Percentiles rank a stretch among this genome's conserved stretches.
Evolutionary conservation across 768 basidiomycete genomes (phyloP).

Genomic region (Amanita molliuscula): DNA sequence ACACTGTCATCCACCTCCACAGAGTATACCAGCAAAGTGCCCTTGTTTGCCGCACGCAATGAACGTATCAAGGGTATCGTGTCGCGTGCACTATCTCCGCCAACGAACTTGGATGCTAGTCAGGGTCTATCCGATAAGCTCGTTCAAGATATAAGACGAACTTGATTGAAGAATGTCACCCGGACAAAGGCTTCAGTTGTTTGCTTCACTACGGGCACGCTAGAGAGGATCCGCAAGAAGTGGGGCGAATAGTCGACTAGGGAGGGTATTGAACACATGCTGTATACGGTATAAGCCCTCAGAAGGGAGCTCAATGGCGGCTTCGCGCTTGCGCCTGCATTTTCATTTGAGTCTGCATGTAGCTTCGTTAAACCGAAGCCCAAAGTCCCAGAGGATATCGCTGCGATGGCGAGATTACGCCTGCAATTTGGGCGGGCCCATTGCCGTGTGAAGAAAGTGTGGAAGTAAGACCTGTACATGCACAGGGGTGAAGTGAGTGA

Average conservation of each 20-base stretch:
- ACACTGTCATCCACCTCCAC: constrained; percentile 71
- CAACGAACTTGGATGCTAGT: constrained; percentile 56
- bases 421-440: not conserved
- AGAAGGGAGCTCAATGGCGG: constrained; percentile 29
- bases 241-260: constrained; percentile 70
- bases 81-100: constrained; percentile 70
- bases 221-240: constrained; percentile 42
- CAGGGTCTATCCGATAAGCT: not conserved
- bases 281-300: constrained; percentile 75
- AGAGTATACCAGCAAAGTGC: constrained; percentile 71
- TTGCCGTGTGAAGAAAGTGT: not conserved
- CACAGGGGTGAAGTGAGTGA: not conserved
- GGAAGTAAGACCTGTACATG: constrained; percentile 3
- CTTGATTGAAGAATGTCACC: constrained; percentile 80
- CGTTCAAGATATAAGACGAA: constrained; percentile 17
- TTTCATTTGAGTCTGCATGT: not conserved
- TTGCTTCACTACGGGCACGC: constrained; percentile 49
- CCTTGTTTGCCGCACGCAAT: constrained; percentile 61
- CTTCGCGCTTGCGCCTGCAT: not conserved
- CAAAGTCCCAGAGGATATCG: not conserved
- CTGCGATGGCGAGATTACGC: not conserved
- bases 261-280: constrained; percentile 64
- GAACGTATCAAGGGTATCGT: constrained; percentile 52
- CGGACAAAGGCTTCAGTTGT: constrained; percentile 64
- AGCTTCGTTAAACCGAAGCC: not conserved